These are phyloP conservation scores for Ceratocystis eucalypticola DNA, from an alignment of 2,329 filamentous ascomycete genomes.

Conservation along the genomic window DNA sequence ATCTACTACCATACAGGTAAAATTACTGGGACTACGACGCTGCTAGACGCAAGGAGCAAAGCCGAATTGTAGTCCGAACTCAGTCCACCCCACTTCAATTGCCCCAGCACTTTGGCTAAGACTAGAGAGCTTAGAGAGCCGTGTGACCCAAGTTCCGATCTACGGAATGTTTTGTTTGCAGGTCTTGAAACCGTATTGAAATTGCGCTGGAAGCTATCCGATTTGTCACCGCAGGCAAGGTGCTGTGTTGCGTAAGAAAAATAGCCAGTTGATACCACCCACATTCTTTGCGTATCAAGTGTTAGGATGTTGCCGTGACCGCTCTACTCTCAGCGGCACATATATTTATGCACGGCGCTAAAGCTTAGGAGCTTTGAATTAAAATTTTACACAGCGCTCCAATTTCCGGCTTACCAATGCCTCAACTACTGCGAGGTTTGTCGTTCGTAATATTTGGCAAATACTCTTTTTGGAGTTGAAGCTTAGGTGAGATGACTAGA, in stretches of 20 bases:
- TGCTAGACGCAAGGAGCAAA: background rate
- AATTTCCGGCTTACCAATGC: too few species aligned
- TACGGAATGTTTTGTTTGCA: background rate
- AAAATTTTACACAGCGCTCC: too few species aligned
- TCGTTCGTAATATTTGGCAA: background rate
- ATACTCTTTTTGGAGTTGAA: background rate
- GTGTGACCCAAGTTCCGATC: background rate
- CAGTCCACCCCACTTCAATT: background rate
- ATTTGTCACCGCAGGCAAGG: background rate
- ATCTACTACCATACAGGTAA: background rate
- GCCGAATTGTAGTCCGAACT: background rate
- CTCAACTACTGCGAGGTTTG: too few species aligned
- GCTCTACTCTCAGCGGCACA: too few species aligned
- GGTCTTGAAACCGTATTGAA: background rate
- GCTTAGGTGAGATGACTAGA: background rate
- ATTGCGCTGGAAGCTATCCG: background rate
- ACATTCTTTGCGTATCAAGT: too few species aligned
- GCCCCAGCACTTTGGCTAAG: background rate
- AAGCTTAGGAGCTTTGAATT: too few species aligned
- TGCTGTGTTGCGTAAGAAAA: background rate
- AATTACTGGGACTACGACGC: background rate
- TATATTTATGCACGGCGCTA: too few species aligned
- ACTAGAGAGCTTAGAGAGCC: background rate
- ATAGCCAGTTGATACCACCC: background rate
- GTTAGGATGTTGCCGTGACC: too few species aligned